These are phyloP conservation scores for Zymoseptoria crescenta DNA, from an alignment of 2,329 filamentous ascomycete species.

Conservation along the genomic window DNA sequence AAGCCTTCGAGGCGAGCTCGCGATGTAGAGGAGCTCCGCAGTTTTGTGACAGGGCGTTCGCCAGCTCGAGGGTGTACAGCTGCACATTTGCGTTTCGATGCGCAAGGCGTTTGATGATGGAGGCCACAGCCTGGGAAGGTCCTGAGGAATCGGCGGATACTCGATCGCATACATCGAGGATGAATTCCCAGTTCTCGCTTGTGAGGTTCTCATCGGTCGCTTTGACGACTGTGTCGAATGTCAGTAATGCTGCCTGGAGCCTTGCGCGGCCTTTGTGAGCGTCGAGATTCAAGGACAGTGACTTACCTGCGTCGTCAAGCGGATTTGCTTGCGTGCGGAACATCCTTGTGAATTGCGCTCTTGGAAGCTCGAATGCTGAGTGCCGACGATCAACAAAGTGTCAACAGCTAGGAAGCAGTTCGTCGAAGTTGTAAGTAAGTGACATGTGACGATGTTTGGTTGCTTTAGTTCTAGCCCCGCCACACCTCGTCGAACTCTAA, in stretches of 20 bases:
- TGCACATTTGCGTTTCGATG: constrained; percentile 95
- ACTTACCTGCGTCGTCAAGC: constrained; percentile 14
- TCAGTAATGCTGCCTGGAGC: constrained; percentile 1
- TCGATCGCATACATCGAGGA: constrained; percentile 42
- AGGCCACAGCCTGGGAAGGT: constrained; percentile 56
- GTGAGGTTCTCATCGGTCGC: constrained; percentile 98
- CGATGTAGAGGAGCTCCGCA: constrained; percentile 80
- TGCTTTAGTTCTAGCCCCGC: neutral
- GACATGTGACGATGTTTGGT: neutral
- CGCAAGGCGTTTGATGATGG: constrained; percentile 83
- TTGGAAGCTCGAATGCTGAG: neutral
- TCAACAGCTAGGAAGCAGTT: neutral
- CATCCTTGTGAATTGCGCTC: constrained; percentile 3
- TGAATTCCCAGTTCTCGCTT: constrained; percentile 68
- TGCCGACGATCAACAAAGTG: neutral
- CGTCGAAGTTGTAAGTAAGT: neutral
- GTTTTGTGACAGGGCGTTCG: constrained; percentile 86
- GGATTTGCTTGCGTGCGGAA: constrained; percentile 13
- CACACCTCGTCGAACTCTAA: neutral
- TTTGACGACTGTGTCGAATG: constrained; percentile 46
- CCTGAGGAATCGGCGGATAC: constrained; percentile 29
- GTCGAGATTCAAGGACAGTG: neutral
- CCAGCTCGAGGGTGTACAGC: constrained; percentile 89
- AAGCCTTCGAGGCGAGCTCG: constrained; percentile 82
- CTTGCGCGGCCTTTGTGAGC: neutral